These are phyloP conservation scores for Mycosphaerelloides madeirae DNA, from an alignment of 2,329 filamentous ascomycete species.

Conservation along the genomic window DNA sequence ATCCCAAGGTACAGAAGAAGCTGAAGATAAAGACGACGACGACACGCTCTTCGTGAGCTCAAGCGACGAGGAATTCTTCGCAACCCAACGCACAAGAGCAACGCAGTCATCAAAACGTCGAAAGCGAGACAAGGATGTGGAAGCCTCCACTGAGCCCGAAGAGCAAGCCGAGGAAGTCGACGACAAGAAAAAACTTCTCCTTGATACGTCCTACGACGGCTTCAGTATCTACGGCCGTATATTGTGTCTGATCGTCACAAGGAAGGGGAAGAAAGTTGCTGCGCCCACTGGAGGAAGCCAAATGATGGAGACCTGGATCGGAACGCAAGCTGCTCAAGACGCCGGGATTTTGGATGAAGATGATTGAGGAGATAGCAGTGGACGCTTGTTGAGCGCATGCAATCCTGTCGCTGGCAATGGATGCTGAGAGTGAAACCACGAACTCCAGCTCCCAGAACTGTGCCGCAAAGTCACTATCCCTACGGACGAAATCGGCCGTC, in stretches of 20 bases:
- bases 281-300: slow-evolving; percentile 30
- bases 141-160: slow-evolving; percentile 24
- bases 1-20: slow-evolving; percentile 10
- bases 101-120: slow-evolving; percentile 19
- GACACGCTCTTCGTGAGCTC: slow-evolving; percentile 35
- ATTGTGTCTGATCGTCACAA: slow-evolving; percentile 82
- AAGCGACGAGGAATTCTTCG: slow-evolving; percentile 33
- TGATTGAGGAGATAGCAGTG: slow-evolving; percentile 6
- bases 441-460: too few species aligned
- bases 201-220: slow-evolving; percentile 87
- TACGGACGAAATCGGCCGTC: not conserved
- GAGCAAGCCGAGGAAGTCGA: slow-evolving; percentile 39
- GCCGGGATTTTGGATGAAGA: slow-evolving; percentile 30
- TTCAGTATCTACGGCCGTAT: slow-evolving; percentile 94
- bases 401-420: not conserved
- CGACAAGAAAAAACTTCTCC: slow-evolving; percentile 85
- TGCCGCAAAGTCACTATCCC: not conserved
- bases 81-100: slow-evolving; percentile 27
- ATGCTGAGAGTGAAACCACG: not conserved
- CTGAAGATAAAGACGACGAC: slow-evolving; percentile 23
- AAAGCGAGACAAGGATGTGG: slow-evolving; percentile 18
- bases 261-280: slow-evolving; percentile 50
- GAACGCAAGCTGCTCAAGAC: slow-evolving; percentile 34
- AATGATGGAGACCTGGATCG: slow-evolving; percentile 39
- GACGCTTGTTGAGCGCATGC: not conserved